phyloP scores from a whole-genome alignment of 805 yeast species.

The Yarrowia alimentaria region DNA sequence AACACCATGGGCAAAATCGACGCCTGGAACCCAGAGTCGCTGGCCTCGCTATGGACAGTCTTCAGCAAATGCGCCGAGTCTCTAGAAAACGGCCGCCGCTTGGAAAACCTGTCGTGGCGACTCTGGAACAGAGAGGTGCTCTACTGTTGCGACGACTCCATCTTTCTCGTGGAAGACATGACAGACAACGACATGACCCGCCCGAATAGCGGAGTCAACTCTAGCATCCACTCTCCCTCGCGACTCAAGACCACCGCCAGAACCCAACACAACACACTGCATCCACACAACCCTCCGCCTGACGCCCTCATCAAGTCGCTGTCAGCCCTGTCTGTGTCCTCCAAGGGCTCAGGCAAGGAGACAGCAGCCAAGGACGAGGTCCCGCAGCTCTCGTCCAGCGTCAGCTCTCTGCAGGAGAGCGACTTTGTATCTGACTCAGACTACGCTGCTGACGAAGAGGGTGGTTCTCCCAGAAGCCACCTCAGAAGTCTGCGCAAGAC shows the following conservation, averaged over 20 bases:
- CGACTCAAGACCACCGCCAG: conserved; percentile 1
- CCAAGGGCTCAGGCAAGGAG: too few species aligned
- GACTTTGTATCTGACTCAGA: conserved; percentile 1
- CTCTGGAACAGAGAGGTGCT: conserved; percentile 36
- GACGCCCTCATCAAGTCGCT: conserved; percentile 1
- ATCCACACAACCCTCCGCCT: conserved; percentile 19
- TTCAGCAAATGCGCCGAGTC: conserved; percentile 41
- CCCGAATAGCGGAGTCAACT: too few species aligned
- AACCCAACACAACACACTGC: background rate
- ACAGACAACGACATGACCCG: background rate
- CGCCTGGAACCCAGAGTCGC: conserved; percentile 28
- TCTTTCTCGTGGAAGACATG: conserved; percentile 20
- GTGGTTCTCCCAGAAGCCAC: background rate
- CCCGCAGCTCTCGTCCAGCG: background rate
- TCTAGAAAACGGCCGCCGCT: conserved; percentile 41
- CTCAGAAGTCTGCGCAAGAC: too few species aligned
- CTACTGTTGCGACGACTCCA: conserved; percentile 18
- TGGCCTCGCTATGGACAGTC: conserved; percentile 39
- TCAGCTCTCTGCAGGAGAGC: too few species aligned
- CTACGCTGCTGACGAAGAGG: background rate
- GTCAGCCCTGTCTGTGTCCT: conserved; percentile 10
- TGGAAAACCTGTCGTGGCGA: conserved; percentile 44
- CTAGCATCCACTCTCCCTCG: too few species aligned
- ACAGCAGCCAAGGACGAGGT: background rate
- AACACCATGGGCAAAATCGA: conserved; percentile 24